Percentiles rank a stretch among this genome's conserved stretches.
phyloP scores from a whole-genome alignment of 2,329 filamentous ascomycete species.

The Epichloe gansuensis region DNA sequence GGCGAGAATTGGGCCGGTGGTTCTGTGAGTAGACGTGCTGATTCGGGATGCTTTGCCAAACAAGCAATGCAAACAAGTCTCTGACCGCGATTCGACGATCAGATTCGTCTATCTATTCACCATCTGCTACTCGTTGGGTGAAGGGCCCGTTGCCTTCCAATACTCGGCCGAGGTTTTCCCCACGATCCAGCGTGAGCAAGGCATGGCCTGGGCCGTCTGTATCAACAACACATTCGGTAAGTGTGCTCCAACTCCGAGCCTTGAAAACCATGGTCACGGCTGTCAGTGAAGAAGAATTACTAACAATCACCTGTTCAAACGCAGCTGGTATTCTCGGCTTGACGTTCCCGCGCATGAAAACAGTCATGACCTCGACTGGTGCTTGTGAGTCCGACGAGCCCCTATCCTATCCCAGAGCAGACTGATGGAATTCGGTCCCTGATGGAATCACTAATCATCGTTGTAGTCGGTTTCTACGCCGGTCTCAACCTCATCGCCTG shows the following conservation, averaged over 20 bases:
- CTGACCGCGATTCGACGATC: background rate
- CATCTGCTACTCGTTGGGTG: constrained; percentile 26
- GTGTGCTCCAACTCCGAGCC: background rate
- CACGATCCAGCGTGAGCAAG: constrained; percentile 51
- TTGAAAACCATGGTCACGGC: too few species aligned
- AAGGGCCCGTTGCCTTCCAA: constrained; percentile 50
- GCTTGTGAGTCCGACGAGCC: constrained; percentile 14
- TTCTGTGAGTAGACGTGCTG: constrained; percentile 7
- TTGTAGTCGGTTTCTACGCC: constrained; percentile 27
- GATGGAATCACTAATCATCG: too few species aligned
- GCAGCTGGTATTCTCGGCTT: constrained; percentile 17
- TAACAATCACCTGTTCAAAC: background rate
- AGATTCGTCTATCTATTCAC: constrained; percentile 18
- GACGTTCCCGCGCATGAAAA: constrained; percentile 35
- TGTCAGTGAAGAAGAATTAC: too few species aligned
- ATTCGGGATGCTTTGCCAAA: too few species aligned
- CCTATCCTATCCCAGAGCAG: background rate
- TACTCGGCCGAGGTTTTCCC: constrained; percentile 56
- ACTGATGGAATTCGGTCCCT: too few species aligned
- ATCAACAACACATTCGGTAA: constrained; percentile 17
- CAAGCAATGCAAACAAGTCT: too few species aligned
- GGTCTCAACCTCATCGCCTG: constrained; percentile 32
- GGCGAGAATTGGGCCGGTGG: constrained; percentile 10
- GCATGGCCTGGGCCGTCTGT: constrained; percentile 50
- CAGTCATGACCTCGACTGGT: constrained; percentile 19